Evolutionary conservation across 305 asterid genomes (phyloP), one percentile per base, ranked within the genome.

Genomic region (Petunia hybrid): DNA sequence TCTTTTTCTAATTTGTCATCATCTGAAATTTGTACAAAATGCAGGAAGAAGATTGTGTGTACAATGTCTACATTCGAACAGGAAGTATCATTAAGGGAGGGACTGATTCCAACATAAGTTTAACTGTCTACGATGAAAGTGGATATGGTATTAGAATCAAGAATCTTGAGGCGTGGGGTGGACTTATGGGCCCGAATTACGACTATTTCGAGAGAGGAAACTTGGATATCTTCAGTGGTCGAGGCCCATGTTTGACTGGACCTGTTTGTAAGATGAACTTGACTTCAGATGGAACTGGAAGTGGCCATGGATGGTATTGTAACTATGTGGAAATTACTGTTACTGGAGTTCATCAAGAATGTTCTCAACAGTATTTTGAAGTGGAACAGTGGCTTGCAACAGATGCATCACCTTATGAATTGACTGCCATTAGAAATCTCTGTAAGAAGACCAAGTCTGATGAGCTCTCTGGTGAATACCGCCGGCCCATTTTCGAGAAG

Each of bases 311-410:
- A 0, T 87, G 91, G 91, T 87, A 85, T 71, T 82, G 87, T 61
- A 80, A 88, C 66, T 85, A 84, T 8, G 91, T 90, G 10, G 84
- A 88, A 62, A 88, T 87, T 77, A 84, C 84, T 60, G 51, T 76
- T 31, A 64, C 88, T 40, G 90, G 89, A 45, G 68, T 80, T 38
- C 79, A 70, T 39, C 55, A 77, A 60, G 8, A 45, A 57, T 90
- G 91, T 16, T 68, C n/a, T 6, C 80, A 84, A 74, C 80, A 82
- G 73, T 16, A 79, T 13, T 88, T 90, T 68, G 51, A 81, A 22
- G 91, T 89, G 78, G 85, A 90, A 38, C 97, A 92, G 86, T 94
- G 98, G 98, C 71, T 94, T 48, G 97, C 95, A 4, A 89, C 94
- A 4, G 97, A 94, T 51, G 43, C 89, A 35, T 45, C 91, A 83